phyloP scores from a whole-genome alignment of 1,284 basidiomycete genomes.

The Ceratobasidium sp. region DNA sequence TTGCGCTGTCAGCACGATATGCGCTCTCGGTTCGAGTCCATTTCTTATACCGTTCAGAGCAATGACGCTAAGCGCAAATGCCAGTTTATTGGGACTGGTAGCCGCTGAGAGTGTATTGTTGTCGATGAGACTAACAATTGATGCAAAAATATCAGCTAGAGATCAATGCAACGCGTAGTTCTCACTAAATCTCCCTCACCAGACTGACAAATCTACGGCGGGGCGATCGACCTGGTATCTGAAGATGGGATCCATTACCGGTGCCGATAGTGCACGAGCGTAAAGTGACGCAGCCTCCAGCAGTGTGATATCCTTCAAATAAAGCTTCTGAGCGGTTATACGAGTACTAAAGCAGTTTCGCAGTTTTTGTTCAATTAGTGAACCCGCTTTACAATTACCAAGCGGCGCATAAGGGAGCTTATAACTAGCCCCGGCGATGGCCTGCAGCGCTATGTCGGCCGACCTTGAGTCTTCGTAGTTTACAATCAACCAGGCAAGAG shows the following conservation, averaged over 20 bases:
- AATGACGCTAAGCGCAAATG: no score
- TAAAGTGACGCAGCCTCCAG: not conserved
- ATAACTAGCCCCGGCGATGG: conserved; percentile 19
- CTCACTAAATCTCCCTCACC: no score
- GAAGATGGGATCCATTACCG: no score
- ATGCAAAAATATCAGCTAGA: no score
- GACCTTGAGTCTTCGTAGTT: conserved; percentile 17
- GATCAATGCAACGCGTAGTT: no score
- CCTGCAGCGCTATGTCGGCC: conserved; percentile 26
- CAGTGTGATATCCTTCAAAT: not conserved
- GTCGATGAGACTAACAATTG: no score
- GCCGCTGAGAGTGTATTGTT: no score
- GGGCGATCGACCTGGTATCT: not conserved
- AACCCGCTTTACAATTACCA: not conserved
- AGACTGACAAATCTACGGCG: not conserved
- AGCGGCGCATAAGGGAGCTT: not conserved
- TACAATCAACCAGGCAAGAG: conserved; percentile 21
- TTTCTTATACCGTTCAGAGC: no score
- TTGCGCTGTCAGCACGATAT: not conserved
- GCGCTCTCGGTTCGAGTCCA: not conserved
- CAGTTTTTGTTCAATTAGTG: not conserved
- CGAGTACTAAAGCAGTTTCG: not conserved
- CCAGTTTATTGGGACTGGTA: no score
- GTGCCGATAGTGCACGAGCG: not conserved
- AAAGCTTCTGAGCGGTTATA: not conserved